Conservation (phyloP, 202 grass and related monocot genomes). For the Dendrocalamus latiflorus region DNA sequence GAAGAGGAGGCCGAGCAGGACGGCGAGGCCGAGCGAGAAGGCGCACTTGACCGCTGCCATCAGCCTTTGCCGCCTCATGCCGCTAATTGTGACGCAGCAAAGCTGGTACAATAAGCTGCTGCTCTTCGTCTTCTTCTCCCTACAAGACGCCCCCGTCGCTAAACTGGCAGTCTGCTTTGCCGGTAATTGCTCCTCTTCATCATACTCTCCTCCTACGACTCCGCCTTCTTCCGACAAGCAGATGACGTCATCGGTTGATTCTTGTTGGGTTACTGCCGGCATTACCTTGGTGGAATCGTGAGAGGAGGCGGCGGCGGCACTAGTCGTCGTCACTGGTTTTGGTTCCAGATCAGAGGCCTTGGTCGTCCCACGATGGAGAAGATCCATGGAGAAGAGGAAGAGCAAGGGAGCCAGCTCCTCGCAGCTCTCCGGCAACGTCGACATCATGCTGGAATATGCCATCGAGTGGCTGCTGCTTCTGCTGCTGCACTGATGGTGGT, state of each 20-base stretch:
- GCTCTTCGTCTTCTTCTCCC: constrained; percentile 3
- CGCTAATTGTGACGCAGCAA: no score
- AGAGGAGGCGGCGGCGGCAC: not conserved
- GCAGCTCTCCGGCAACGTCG: not conserved
- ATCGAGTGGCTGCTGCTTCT: not conserved
- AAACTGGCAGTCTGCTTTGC: not conserved
- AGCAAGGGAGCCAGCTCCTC: constrained; percentile 42
- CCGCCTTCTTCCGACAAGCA: not conserved
- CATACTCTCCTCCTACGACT: not conserved
- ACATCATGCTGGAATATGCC: not conserved
- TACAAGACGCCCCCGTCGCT: not conserved
- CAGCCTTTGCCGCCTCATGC: no score
- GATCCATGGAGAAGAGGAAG: constrained; percentile 62
- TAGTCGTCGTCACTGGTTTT: no score
- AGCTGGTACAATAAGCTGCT: no score
- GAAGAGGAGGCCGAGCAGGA: constrained; percentile 70
- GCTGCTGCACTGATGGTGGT: not conserved
- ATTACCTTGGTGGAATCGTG: not conserved
- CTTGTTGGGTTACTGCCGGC: not conserved
- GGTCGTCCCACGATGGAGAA: no score
- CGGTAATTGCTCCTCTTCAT: not conserved
- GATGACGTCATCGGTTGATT: not conserved
- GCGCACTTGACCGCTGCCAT: constrained; percentile 55
- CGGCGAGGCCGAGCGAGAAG: constrained; percentile 57
- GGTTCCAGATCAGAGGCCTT: not conserved